These are phyloP conservation scores for Kregervanrija delftensis DNA, from an alignment of 805 yeast genomes.

Conservation along the genomic window DNA sequence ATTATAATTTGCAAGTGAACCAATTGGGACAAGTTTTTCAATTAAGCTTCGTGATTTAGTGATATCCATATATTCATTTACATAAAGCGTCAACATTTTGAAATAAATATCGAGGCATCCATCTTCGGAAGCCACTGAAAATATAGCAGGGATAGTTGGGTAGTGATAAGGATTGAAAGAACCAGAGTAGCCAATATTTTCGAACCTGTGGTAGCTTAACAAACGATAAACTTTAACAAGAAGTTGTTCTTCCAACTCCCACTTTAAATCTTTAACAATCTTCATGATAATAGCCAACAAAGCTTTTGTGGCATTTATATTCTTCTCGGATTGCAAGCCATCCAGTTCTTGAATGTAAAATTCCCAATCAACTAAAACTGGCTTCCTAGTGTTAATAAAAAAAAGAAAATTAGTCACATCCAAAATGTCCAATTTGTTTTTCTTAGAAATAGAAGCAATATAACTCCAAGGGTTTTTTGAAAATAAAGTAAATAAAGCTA, in stretches of 20 bases:
- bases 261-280: constrained; percentile 17
- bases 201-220: constrained; percentile 22
- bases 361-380: constrained; percentile 26
- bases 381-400: constrained; percentile 18
- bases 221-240: constrained; percentile 22
- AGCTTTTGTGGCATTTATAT: constrained; percentile 8
- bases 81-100: constrained; percentile 21
- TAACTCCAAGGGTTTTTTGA: constrained; percentile 22
- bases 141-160: constrained; percentile 10
- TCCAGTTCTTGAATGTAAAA: constrained; percentile 20
- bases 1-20: constrained; percentile 9
- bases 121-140: constrained; percentile 14
- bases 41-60: constrained; percentile 15
- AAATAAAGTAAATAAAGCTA: constrained; percentile 14
- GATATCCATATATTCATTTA: constrained; percentile 13
- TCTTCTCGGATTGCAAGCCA: neutral
- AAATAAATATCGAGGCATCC: constrained; percentile 27
- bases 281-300: constrained; percentile 16
- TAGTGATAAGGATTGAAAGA: constrained; percentile 5
- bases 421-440: constrained; percentile 5
- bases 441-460: constrained; percentile 11
- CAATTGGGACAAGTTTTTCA: constrained; percentile 29
- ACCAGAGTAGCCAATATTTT: constrained; percentile 17
- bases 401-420: constrained; percentile 20
- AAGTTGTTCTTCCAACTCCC: constrained; percentile 27